phyloP scores from a whole-genome alignment of 441 rosid species.

The Pelargonium citronellum region DNA sequence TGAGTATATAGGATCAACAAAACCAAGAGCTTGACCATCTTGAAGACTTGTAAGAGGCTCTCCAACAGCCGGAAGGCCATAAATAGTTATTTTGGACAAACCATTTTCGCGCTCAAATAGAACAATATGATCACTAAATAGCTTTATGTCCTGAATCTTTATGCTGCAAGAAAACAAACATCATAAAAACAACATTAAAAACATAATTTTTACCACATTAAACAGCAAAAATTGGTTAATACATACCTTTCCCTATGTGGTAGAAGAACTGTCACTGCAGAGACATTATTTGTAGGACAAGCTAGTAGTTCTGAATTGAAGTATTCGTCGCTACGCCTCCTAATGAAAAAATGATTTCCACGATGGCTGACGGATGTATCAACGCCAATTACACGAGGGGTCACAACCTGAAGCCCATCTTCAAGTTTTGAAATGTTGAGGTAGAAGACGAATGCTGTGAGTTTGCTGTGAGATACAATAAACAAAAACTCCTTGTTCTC shows the following conservation, averaged over 20 bases:
- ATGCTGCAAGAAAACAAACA: background rate
- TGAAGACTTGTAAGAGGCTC: background rate
- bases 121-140: background rate
- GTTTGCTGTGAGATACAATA: background rate
- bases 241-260: background rate
- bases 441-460: background rate
- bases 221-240: background rate
- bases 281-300: background rate
- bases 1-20: background rate
- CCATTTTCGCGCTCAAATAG: background rate
- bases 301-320: background rate
- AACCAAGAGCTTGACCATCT: background rate
- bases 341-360: background rate
- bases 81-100: background rate
- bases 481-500: background rate
- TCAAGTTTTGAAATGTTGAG: background rate
- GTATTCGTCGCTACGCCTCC: background rate
- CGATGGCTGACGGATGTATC: background rate
- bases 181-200: background rate
- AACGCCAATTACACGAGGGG: background rate
- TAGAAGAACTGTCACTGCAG: background rate
- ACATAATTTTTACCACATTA: background rate
- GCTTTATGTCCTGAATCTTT: background rate
- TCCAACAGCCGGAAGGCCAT: background rate
- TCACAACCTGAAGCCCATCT: background rate